Conservation (phyloP, 1,139 yeast genomes). For the Kodamaea sp. region DNA sequence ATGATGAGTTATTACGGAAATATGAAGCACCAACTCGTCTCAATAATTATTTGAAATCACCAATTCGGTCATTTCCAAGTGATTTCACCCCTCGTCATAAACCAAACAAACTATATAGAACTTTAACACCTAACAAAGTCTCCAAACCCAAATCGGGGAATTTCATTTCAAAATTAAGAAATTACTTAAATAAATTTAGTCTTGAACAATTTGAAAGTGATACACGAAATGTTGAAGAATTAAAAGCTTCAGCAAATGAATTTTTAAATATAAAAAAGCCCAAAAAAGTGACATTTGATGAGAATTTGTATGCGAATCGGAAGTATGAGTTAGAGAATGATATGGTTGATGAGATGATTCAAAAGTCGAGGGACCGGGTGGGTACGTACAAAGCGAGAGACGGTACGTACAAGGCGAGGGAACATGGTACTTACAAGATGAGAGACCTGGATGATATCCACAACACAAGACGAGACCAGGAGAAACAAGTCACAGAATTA, state of each 20-base stretch:
- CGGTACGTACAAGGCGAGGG: too few relatives aligned
- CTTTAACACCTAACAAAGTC: constrained; percentile 1
- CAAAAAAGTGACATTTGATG: constrained; percentile 5
- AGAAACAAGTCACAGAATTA: neutral
- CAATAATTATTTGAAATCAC: constrained; percentile 8
- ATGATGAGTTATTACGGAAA: constrained; percentile 2
- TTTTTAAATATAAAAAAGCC: neutral
- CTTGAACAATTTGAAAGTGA: constrained; percentile 10
- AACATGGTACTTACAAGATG: too few relatives aligned
- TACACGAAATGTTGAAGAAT: constrained; percentile 9
- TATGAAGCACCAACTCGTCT: constrained; percentile 2
- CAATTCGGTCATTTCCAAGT: constrained; percentile 7
- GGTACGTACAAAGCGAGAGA: too few relatives aligned
- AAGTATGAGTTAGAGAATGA: constrained; percentile 9
- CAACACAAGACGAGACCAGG: neutral
- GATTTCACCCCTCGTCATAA: constrained; percentile 1
- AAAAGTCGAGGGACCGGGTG: neutral
- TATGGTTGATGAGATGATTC: constrained; percentile 8
- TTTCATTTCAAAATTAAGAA: constrained; percentile 9
- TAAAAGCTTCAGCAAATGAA: constrained; percentile 3
- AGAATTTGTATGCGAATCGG: neutral
- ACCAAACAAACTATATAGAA: constrained; percentile 4
- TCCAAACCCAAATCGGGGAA: constrained; percentile 1
- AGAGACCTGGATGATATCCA: too few relatives aligned
- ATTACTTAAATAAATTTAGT: constrained; percentile 10